Base-by-base conservation (phyloP, 257 asterid species). In the Oldenlandia corymbosa region DNA sequence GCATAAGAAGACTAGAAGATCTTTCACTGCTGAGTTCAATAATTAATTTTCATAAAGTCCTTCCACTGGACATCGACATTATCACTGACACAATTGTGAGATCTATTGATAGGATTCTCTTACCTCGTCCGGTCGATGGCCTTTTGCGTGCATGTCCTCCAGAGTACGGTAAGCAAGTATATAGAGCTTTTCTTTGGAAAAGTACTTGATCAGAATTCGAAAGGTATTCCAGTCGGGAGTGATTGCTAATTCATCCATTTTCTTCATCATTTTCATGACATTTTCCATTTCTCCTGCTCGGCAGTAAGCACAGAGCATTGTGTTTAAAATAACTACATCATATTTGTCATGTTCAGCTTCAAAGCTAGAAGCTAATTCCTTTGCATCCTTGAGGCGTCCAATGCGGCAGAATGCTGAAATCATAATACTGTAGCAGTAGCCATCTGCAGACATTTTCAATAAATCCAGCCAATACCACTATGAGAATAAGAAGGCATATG, bases 351-450 rank as follows among this genome's bases (percentile, higher is more conserved):
- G 83, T 78, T 83, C 87, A 49, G 66, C 84, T 82, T 92, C 95
- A 74, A 73, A 92, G 73, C 84, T 87, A 79, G 75, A 71, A 66
- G 96, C 95, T 78, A 86, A 65, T 74, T 80, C 84, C 80, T 79
- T 88, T 73, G 98, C 98, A 74, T 89, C 98, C 83, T 86, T 84
- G 64, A 92, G 62, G 71, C 75, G 82, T 66, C 88, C 82, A 61
- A 69, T n/a, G 36, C 90, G 97, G 70, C 95, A 89, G 70, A 85
- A 81, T 68, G 97, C 95, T 39, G 97, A 80, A 70, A 92, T 92
- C 98, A 92, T 88, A 57, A 92, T 92, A 73, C 95, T 89, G 78
- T 92, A 85, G 84, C 91, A 87, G 79, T 80, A 92, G 60, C 98
- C 98, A 57, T 85, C 98, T 92, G 76, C 80, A 73, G 43, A 64